Conservation (phyloP, 2,329 filamentous ascomycete genomes). For the Sarocladium strictum region DNA sequence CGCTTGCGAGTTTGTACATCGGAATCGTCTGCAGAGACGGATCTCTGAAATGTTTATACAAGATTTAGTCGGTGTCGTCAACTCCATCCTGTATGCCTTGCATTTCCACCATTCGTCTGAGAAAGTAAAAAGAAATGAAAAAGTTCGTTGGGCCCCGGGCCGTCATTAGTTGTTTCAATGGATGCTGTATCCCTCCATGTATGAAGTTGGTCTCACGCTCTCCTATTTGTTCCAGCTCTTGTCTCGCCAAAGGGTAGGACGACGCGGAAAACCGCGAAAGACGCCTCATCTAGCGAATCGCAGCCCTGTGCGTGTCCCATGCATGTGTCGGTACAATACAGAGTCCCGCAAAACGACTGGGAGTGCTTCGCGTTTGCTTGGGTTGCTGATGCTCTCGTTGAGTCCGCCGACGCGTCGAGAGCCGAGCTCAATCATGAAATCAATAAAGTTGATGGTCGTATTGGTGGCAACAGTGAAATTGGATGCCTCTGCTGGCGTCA, state of each 20-base stretch:
- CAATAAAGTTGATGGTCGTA: slow-evolving; percentile 45
- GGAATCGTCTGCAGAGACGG: background rate
- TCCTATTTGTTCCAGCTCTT: background rate
- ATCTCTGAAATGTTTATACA: slow-evolving; percentile 19
- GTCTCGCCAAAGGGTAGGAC: background rate
- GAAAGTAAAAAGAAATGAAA: background rate
- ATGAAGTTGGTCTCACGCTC: background rate
- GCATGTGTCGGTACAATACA: background rate
- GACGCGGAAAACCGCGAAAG: background rate
- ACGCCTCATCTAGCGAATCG: background rate
- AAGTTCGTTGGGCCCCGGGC: slow-evolving; percentile 2
- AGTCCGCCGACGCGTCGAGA: slow-evolving; percentile 22
- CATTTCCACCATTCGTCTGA: slow-evolving; percentile 10
- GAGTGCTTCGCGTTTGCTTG: background rate
- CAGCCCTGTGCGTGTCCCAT: background rate
- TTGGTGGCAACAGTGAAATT: slow-evolving; percentile 36
- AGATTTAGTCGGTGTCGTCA: slow-evolving; percentile 15
- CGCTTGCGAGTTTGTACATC: slow-evolving; percentile 9
- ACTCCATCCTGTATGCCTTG: slow-evolving; percentile 1
- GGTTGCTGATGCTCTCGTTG: slow-evolving; percentile 3
- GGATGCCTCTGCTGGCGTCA: slow-evolving; percentile 32
- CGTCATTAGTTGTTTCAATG: slow-evolving; percentile 2
- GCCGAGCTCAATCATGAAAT: slow-evolving; percentile 35
- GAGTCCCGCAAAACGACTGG: background rate
- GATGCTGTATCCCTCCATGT: background rate